A percentile compares a stretch with the other conserved stretches of the same genome.
Conservation (phyloP, 305 asterid genomes). For the Salvia sclarea region DNA sequence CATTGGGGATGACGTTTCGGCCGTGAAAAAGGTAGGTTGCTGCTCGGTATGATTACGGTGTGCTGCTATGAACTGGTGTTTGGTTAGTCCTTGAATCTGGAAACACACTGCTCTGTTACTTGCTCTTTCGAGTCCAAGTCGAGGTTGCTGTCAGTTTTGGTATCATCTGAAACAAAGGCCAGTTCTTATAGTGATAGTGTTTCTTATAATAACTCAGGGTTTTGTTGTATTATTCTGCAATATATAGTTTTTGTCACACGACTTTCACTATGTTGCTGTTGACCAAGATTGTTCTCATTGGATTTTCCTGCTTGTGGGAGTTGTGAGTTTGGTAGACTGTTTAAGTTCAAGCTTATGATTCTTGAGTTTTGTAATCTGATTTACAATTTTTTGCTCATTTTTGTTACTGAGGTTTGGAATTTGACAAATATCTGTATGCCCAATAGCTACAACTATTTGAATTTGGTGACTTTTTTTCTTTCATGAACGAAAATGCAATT, state of each 20-base stretch:
- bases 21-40: slow-evolving; percentile 41
- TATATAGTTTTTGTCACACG: slow-evolving; percentile 4
- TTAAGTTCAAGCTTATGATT: not conserved
- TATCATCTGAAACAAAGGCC: slow-evolving; percentile 18
- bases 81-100: not conserved
- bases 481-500: not conserved
- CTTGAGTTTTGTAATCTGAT: not conserved
- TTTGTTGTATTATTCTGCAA: slow-evolving; percentile 32
- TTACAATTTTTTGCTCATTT: not conserved
- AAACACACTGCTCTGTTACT: not conserved
- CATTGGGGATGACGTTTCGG: slow-evolving; percentile 51
- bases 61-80: not conserved
- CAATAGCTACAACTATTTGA: no score
- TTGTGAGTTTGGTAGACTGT: slow-evolving; percentile 3
- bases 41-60: slow-evolving; percentile 34
- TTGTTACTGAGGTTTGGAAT: not conserved
- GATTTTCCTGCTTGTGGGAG: not conserved
- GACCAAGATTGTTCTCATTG: slow-evolving; percentile 12
- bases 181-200: slow-evolving; percentile 4
- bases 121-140: not conserved
- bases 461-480: not conserved
- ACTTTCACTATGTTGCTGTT: not conserved
- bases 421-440: not conserved
- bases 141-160: no score
- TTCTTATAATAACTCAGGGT: slow-evolving; percentile 3